A percentile compares a stretch with the other conserved stretches of the same genome.
These are phyloP conservation scores for Komagataella mondaviorum DNA, from an alignment of 805 yeast species.

Conservation along the genomic window DNA sequence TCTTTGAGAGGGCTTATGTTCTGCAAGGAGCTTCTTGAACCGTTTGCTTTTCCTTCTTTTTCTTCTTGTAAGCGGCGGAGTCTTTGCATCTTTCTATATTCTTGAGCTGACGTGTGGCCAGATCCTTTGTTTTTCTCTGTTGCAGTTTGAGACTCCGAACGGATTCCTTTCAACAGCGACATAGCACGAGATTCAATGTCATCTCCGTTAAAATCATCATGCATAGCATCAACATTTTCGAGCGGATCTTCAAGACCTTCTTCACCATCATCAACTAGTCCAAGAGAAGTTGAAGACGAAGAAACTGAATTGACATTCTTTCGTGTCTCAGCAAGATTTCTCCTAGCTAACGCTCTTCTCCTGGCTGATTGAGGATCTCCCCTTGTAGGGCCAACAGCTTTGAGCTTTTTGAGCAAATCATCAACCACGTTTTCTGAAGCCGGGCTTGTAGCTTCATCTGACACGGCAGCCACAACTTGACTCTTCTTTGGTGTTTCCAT, in stretches of 20 bases:
- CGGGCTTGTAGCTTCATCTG: slow-evolving; percentile 18
- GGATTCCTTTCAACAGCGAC: slow-evolving; percentile 44
- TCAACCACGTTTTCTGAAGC: slow-evolving; percentile 54
- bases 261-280: slow-evolving; percentile 1
- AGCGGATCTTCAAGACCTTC: slow-evolving; percentile 1
- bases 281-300: slow-evolving; percentile 1
- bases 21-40: neutral
- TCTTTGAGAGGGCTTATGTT: neutral
- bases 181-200: slow-evolving; percentile 46
- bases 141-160: slow-evolving; percentile 18
- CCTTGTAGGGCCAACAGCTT: slow-evolving; percentile 71
- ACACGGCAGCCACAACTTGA: slow-evolving; percentile 20
- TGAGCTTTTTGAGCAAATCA: slow-evolving; percentile 68
- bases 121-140: slow-evolving; percentile 14
- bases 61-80: slow-evolving; percentile 1
- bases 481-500: slow-evolving; percentile 32
- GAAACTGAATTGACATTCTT: slow-evolving; percentile 7
- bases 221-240: slow-evolving; percentile 1
- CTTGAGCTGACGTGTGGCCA: slow-evolving; percentile 25
- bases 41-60: slow-evolving; percentile 9
- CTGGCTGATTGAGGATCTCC: slow-evolving; percentile 74
- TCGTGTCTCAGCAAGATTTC: slow-evolving; percentile 22
- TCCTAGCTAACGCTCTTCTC: slow-evolving; percentile 65
- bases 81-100: slow-evolving; percentile 26
- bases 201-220: slow-evolving; percentile 20